These are phyloP conservation scores for Pueraria montana DNA, from an alignment of 306 rosid genomes.

Conservation along the genomic window DNA sequence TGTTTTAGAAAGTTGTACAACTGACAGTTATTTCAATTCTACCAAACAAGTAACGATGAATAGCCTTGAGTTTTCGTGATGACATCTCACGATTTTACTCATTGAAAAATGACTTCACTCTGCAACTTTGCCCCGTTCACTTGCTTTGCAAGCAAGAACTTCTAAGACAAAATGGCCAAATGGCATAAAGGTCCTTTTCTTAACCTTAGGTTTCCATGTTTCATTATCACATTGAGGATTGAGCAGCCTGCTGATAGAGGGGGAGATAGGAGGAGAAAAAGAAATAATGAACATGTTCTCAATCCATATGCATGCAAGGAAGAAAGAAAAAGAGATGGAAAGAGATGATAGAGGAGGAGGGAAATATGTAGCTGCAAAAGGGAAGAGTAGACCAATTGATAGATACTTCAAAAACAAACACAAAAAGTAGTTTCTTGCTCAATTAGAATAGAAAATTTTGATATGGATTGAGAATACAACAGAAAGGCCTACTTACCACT, in stretches of 20 bases:
- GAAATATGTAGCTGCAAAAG: not conserved
- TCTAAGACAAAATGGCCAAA: not conserved
- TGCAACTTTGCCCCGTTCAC: not conserved
- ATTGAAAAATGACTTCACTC: slow-evolving; percentile 1
- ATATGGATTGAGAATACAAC: slow-evolving; percentile 63
- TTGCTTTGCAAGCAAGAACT: not conserved
- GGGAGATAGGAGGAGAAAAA: not conserved
- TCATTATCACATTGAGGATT: not conserved
- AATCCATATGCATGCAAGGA: slow-evolving; percentile 41
- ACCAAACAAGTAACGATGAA: not conserved
- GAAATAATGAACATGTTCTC: slow-evolving; percentile 31
- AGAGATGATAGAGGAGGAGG: not conserved
- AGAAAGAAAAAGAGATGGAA: slow-evolving; percentile 25
- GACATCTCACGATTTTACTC: not conserved
- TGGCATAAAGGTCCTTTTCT: not conserved
- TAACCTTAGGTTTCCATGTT: not conserved
- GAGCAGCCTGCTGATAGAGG: not conserved
- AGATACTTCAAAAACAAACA: slow-evolving; percentile 18
- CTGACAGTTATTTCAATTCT: not conserved
- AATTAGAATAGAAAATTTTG: slow-evolving; percentile 45
- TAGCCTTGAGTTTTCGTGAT: not conserved
- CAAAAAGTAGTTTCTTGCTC: slow-evolving; percentile 37
- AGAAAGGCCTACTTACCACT: slow-evolving; percentile 47
- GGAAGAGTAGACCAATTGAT: slow-evolving; percentile 28
- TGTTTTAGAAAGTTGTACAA: not conserved